These are phyloP conservation scores for Comarum palustre DNA, from an alignment of 306 rosid genomes.

Conservation along the genomic window DNA sequence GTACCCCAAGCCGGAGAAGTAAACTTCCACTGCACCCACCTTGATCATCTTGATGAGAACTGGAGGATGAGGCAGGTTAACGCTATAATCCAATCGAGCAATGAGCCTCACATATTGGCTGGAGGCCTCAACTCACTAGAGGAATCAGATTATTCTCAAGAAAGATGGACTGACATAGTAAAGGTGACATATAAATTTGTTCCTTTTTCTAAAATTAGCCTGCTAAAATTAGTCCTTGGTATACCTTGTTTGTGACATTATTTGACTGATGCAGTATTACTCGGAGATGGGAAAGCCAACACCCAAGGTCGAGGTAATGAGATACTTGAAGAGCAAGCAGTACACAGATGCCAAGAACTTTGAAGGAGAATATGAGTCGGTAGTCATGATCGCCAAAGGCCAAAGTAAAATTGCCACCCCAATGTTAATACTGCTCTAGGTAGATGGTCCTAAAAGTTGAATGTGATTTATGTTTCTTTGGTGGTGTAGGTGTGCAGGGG, in stretches of 20 bases:
- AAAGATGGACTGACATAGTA: constrained; percentile 96
- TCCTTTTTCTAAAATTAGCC: not conserved
- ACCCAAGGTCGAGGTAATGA: constrained; percentile 83
- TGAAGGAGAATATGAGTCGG: constrained; percentile 76
- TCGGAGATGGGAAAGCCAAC: constrained; percentile 84
- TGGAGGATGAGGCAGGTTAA: constrained; percentile 98
- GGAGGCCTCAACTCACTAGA: constrained; percentile 90
- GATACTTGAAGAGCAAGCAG: constrained; percentile 57
- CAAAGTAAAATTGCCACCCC: constrained; percentile 56
- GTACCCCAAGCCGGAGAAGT: constrained; percentile 85
- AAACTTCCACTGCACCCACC: constrained; percentile 79
- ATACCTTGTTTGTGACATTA: not conserved
- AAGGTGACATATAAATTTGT: constrained; percentile 41
- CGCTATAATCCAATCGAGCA: constrained; percentile 67
- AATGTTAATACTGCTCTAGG: not conserved
- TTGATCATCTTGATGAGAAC: constrained; percentile 90
- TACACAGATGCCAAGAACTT: constrained; percentile 72
- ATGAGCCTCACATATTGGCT: constrained; percentile 74
- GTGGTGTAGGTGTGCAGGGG: constrained; percentile 83
- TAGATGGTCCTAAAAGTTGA: not conserved
- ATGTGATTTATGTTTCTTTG: not conserved
- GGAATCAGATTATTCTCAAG: constrained; percentile 81
- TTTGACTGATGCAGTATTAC: constrained; percentile 52
- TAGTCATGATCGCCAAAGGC: constrained; percentile 97
- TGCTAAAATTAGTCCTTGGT: not conserved